phyloP scores from a whole-genome alignment of 495 filamentous ascomycete species.

The Penicillium egyptiacum region DNA sequence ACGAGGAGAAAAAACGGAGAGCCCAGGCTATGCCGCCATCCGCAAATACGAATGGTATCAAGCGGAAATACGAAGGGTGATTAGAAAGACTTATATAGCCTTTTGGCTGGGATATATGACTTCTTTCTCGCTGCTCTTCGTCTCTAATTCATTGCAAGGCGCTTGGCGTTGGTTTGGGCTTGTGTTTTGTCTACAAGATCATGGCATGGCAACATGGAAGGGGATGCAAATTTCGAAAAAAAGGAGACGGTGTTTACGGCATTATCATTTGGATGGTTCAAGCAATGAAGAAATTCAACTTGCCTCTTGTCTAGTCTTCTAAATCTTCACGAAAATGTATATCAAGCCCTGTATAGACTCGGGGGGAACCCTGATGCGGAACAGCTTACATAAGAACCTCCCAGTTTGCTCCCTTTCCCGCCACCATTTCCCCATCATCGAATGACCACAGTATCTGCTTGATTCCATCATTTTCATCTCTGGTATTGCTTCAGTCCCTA shows the following conservation, averaged over 20 bases:
- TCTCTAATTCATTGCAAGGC: constrained; percentile 25
- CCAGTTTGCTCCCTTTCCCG: constrained; percentile 11
- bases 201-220: constrained; percentile 4
- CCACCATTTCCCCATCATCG: constrained; percentile 4
- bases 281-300: not conserved
- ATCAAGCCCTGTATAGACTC: not conserved
- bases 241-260: not conserved
- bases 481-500: not conserved
- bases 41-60: constrained; percentile 43
- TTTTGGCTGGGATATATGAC: constrained; percentile 18
- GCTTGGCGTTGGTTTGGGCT: constrained; percentile 18
- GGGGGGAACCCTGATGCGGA: constrained; percentile 8
- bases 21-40: constrained; percentile 23
- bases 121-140: constrained; percentile 11
- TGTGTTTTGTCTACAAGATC: constrained; percentile 7
- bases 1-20: constrained; percentile 30
- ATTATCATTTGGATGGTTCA: not conserved
- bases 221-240: not conserved
- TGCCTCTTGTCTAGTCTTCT: not conserved
- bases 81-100: constrained; percentile 5
- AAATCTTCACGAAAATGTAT: not conserved
- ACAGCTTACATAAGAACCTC: constrained; percentile 2
- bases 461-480: constrained; percentile 30
- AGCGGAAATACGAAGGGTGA: constrained; percentile 52
- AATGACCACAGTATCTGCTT: constrained; percentile 26